Evolutionary conservation across 805 yeast genomes (phyloP), one percentile per base, ranked within the genome.

Genomic region (Pichia cephalocereana): DNA sequence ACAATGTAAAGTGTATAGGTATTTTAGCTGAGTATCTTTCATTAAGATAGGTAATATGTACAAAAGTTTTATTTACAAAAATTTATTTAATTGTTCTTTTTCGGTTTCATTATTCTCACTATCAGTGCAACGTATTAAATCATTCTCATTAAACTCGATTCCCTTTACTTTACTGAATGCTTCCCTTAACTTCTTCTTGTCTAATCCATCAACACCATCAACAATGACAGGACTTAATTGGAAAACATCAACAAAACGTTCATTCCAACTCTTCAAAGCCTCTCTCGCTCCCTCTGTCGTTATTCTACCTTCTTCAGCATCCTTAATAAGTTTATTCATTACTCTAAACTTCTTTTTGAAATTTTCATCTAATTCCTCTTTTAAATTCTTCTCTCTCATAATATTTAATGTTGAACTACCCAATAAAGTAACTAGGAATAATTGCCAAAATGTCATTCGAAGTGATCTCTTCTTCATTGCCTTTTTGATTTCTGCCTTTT

Each of bases 401-500:
- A 71, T 65, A 49, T 76, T 78, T 36, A 76, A 66, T 5, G 72
- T 76, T 5, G 71, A 70, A 3, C 79, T 67, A 8, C 67, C 63
- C 2, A 61, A 44, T 15, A 61, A 46, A 6, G 63, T 61, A 26
- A 65, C 51, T 10, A 64, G 46, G 36, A 63, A 56, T 55, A 64
- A 53, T 45, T 63, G 67, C 59, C 62, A 59, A 17, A 62, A 46
- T 14, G 65, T 61, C 63, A 64, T 64, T 45, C 61, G 57, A 27
- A 61, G 51, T 11, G 67, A 64, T 45, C 67, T 55, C 42, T 54
- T 51, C 15, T 48, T 55, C 56, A 60, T 54, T 6, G 52, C 54
- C 27, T 55, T 57, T 34, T 56, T 55, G 7, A 60, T 49, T 38
- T 46, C 45, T 17, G 50, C 45, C 51, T 57, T 59, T 26, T 57